Evolutionary conservation across 2,329 filamentous ascomycete genomes (phyloP).

Genomic region (Pseudogymnoascus pannorum): DNA sequence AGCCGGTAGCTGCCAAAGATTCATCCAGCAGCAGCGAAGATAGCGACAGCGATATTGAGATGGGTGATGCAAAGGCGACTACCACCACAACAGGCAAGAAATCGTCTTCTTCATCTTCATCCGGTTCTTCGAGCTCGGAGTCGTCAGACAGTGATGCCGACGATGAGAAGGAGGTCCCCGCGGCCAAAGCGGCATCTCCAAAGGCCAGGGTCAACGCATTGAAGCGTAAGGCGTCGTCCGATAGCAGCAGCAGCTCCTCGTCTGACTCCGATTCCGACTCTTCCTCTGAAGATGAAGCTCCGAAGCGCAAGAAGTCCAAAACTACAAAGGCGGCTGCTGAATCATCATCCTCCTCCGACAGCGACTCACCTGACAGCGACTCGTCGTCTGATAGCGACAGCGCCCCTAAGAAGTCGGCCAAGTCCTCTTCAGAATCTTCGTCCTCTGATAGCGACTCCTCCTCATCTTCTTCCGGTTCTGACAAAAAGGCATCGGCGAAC

Average conservation of each 20-base stretch:
- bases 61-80: conserved; percentile 25
- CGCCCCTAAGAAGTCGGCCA: conserved; percentile 1
- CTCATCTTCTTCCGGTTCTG: conserved; percentile 23
- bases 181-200: conserved; percentile 21
- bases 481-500: conserved; percentile 18
- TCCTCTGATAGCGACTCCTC: conserved; percentile 4
- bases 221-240: conserved; percentile 47
- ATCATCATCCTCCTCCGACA: conserved; percentile 34
- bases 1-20: conserved; percentile 11
- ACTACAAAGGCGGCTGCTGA: conserved; percentile 27
- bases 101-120: conserved; percentile 30
- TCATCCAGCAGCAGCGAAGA: conserved; percentile 32
- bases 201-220: conserved; percentile 35
- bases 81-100: conserved; percentile 28
- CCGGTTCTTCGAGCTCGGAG: conserved; percentile 32
- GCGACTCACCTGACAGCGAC: conserved; percentile 7
- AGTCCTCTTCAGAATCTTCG: conserved; percentile 2
- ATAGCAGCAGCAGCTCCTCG: conserved; percentile 33
- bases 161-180: conserved; percentile 37
- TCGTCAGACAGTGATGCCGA: conserved; percentile 44
- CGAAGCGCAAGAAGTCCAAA: conserved; percentile 45
- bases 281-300: conserved; percentile 36
- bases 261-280: conserved; percentile 27
- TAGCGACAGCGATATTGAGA: conserved; percentile 32
- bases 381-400: not conserved